These are phyloP conservation scores for Pholiota adiposa DNA, from an alignment of 1,284 basidiomycete species.

Conservation along the genomic window DNA sequence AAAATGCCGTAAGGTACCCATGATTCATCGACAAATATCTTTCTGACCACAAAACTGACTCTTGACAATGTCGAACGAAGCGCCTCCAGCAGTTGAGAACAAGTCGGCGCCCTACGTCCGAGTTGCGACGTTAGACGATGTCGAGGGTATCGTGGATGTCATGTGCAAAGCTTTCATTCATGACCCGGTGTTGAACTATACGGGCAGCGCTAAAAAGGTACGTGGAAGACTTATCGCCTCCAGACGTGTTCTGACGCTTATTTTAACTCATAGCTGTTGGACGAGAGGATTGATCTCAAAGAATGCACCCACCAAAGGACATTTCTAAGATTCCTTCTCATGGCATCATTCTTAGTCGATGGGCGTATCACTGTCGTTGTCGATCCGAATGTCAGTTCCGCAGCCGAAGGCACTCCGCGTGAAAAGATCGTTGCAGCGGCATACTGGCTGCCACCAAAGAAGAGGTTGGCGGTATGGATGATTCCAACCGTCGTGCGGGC, in stretches of 20 bases:
- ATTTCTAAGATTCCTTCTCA: constrained; percentile 27
- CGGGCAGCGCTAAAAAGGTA: constrained; percentile 26
- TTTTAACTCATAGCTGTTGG: constrained; percentile 23
- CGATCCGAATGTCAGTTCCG: constrained; percentile 12
- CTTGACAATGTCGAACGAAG: not conserved
- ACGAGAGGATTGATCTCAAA: constrained; percentile 16
- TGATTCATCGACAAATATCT: not conserved
- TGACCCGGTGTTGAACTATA: constrained; percentile 31
- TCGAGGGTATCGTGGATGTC: constrained; percentile 22
- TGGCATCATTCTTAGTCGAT: constrained; percentile 22
- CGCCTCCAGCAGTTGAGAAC: not conserved
- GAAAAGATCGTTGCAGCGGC: constrained; percentile 27
- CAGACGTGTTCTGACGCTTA: too few relatives aligned
- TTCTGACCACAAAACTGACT: not conserved
- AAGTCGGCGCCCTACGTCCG: constrained; percentile 11
- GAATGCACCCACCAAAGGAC: constrained; percentile 18
- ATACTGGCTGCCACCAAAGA: constrained; percentile 33
- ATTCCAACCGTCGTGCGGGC: constrained; percentile 25
- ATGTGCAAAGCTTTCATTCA: constrained; percentile 25
- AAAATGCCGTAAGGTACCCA: too few relatives aligned
- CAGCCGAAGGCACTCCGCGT: not conserved
- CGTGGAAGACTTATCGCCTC: not conserved
- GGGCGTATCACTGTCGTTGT: constrained; percentile 32
- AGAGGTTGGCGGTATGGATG: constrained; percentile 27
- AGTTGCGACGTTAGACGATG: constrained; percentile 26